These are phyloP conservation scores for Ceratobasidium theobromae DNA, from an alignment of 1,284 basidiomycete species.

Conservation along the genomic window DNA sequence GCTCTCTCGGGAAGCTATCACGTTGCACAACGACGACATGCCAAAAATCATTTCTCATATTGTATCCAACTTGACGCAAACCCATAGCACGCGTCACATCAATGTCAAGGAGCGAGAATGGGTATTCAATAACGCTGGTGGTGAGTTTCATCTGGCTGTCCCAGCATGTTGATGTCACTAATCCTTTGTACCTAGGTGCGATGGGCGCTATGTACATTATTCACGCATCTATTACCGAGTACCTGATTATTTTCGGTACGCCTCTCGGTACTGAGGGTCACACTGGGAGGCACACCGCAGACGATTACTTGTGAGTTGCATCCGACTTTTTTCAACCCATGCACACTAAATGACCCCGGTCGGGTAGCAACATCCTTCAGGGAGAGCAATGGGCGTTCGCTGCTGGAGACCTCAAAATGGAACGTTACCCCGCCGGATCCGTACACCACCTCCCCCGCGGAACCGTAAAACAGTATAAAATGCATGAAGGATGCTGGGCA, in stretches of 20 bases:
- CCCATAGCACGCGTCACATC: constrained; percentile 49
- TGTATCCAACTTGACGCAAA: constrained; percentile 67
- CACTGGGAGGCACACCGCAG: constrained; percentile 89
- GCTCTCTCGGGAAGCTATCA: constrained; percentile 71
- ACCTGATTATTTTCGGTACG: constrained; percentile 94
- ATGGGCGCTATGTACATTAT: constrained; percentile 87
- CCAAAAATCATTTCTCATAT: constrained; percentile 75
- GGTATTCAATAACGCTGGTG: constrained; percentile 98
- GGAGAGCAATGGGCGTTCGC: constrained; percentile 92
- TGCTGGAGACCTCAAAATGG: constrained; percentile 79
- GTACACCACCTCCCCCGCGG: constrained; percentile 85
- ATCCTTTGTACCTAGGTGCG: constrained; percentile 4
- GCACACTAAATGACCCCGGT: not conserved
- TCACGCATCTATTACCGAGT: constrained; percentile 91
- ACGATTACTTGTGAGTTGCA: constrained; percentile 79
- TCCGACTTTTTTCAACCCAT: not conserved
- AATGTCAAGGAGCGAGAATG: constrained; percentile 65
- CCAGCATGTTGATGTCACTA: not conserved
- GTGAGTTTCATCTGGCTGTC: constrained; percentile 45
- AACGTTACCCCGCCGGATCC: constrained; percentile 80
- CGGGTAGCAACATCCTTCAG: constrained; percentile 69
- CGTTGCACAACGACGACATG: constrained; percentile 60
- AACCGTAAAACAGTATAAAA: constrained; percentile 93
- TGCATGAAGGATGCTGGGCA: constrained; percentile 94
- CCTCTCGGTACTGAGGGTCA: constrained; percentile 97